Evolutionary conservation across 306 rosid genomes (phyloP).

Genomic region (Casuarina equisetifolia): DNA sequence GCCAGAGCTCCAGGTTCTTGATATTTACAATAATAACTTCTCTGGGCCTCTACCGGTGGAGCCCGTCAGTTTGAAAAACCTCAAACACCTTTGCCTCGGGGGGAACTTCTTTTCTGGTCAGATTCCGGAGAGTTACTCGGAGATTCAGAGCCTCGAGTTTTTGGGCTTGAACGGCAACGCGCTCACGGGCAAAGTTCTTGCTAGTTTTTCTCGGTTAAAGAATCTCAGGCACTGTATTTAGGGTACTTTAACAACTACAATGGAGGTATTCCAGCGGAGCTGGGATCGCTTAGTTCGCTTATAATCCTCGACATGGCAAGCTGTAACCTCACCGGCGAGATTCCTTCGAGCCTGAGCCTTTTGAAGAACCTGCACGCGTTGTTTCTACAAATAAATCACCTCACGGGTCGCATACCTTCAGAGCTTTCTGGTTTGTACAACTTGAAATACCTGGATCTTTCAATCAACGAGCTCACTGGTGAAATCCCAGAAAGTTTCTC

Average conservation of each 20-base stretch:
- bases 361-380: constrained; percentile 44
- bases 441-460: constrained; percentile 62
- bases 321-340: constrained; percentile 67
- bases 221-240: constrained; percentile 50
- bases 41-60: constrained; percentile 52
- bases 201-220: constrained; percentile 46
- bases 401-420: constrained; percentile 66
- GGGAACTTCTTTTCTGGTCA: constrained; percentile 70
- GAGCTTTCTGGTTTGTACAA: constrained; percentile 57
- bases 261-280: constrained; percentile 72
- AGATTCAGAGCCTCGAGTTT: too few relatives aligned
- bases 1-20: constrained; percentile 57
- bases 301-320: constrained; percentile 43
- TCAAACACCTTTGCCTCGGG: constrained; percentile 51
- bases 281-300: constrained; percentile 54
- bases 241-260: constrained; percentile 62
- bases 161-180: too few relatives aligned
- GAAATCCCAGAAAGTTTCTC: constrained; percentile 27
- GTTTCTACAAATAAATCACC: constrained; percentile 61
- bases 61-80: constrained; percentile 38
- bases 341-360: constrained; percentile 51
- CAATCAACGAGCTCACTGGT: constrained; percentile 49
- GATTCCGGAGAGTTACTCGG: constrained; percentile 51
- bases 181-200: constrained; percentile 54
- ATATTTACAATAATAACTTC: constrained; percentile 67